A percentile compares a stretch with the other conserved stretches of the same genome.
Conservation (phyloP, 73 alveolate genomes). For the Tetrahymena malaccensis region DNA sequence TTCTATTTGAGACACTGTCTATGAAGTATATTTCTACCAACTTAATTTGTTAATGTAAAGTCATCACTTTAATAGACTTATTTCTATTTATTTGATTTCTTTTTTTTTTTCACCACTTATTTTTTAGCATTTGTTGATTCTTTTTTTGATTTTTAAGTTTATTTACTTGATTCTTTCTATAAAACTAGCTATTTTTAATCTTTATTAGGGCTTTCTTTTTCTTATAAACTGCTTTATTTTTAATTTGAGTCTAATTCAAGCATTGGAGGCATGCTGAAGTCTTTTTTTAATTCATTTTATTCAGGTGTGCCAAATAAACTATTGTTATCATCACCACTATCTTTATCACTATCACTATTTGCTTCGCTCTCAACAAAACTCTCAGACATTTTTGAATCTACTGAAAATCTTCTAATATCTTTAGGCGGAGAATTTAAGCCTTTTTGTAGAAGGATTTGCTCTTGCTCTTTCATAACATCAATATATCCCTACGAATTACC, state of each 20-base stretch:
- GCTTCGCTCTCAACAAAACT: neutral
- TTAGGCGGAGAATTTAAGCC: neutral
- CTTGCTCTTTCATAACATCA: neutral
- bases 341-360: neutral
- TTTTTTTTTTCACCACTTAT: neutral
- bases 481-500: neutral
- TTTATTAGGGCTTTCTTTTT: neutral
- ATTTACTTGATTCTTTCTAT: neutral
- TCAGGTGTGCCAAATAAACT: neutral
- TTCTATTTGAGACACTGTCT: neutral
- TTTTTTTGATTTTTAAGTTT: neutral
- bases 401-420: neutral
- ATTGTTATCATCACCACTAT: neutral
- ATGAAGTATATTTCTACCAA: neutral
- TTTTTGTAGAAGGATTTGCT: neutral
- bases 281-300: neutral
- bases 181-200: neutral
- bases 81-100: neutral
- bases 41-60: neutral
- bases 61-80: neutral
- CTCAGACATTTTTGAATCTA: neutral
- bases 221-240: neutral
- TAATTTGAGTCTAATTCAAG: neutral
- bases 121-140: neutral
- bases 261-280: neutral